Evolutionary conservation across 225 moss, liverwort and hornwort species (phyloP).

Genomic region (Neckera pumila): DNA sequence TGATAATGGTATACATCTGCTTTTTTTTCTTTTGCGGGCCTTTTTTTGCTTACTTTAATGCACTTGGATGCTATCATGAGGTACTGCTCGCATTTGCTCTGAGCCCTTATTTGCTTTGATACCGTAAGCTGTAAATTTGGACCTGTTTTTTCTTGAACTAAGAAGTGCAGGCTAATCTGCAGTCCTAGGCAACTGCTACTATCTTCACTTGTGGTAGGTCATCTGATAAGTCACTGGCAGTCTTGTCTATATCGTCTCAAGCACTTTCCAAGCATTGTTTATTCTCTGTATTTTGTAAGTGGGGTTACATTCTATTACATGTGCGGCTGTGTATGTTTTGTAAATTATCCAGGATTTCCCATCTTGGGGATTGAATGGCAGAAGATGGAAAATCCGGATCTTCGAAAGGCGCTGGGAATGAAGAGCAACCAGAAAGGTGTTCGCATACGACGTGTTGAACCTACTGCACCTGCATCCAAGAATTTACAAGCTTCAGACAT

Average conservation of each 20-base stretch:
- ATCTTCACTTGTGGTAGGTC: neutral
- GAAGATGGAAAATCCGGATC: slow-evolving; percentile 99
- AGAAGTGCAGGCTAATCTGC: neutral
- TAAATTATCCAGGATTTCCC: slow-evolving; percentile 64
- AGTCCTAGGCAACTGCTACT: neutral
- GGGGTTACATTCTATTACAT: neutral
- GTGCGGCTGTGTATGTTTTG: neutral
- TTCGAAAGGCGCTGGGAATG: slow-evolving; percentile 93
- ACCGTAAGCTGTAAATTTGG: neutral
- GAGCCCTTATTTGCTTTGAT: neutral
- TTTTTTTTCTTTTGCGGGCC: neutral
- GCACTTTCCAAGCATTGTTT: neutral
- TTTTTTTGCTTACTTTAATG: neutral
- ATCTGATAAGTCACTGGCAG: neutral
- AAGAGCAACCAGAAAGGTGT: slow-evolving; percentile 87
- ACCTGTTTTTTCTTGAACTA: neutral
- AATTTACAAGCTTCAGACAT: slow-evolving; percentile 83
- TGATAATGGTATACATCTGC: neutral
- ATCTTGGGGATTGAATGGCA: slow-evolving; percentile 99
- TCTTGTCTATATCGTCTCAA: neutral
- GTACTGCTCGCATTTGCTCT: neutral
- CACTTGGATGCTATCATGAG: neutral
- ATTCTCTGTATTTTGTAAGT: neutral
- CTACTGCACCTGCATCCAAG: slow-evolving; percentile 90
- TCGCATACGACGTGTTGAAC: slow-evolving; percentile 93